A percentile compares a stretch with the other conserved stretches of the same genome.
Conservation (phyloP, 768 basidiomycete genomes). For the Tylopilus intermedius region DNA sequence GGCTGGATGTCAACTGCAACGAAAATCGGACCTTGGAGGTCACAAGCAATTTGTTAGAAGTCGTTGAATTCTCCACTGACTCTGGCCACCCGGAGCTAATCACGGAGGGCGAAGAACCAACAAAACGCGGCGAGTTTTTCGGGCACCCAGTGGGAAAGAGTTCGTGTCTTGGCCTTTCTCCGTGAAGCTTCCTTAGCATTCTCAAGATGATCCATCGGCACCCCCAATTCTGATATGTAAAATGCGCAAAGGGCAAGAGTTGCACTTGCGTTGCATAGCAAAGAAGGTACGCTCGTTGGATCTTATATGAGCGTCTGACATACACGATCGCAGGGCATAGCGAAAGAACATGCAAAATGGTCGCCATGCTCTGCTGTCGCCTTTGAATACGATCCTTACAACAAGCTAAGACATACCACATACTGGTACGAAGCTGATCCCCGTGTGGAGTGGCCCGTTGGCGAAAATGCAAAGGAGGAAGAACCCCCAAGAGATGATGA, state of each 20-base stretch:
- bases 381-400: slow-evolving; percentile 98
- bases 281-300: slow-evolving; percentile 66
- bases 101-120: slow-evolving; percentile 60
- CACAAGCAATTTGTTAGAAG: slow-evolving; percentile 80
- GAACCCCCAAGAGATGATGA: slow-evolving; percentile 75
- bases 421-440: slow-evolving; percentile 89
- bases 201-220: slow-evolving; percentile 52
- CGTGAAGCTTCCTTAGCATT: slow-evolving; percentile 2
- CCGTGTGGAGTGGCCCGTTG: slow-evolving; percentile 85
- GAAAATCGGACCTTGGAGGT: slow-evolving; percentile 75
- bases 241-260: slow-evolving; percentile 89
- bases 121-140: slow-evolving; percentile 69
- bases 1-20: slow-evolving; percentile 70
- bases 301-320: not conserved
- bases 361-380: slow-evolving; percentile 92
- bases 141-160: slow-evolving; percentile 84
- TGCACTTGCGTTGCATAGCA: slow-evolving; percentile 80
- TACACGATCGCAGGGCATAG: slow-evolving; percentile 67
- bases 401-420: slow-evolving; percentile 91
- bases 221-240: slow-evolving; percentile 83
- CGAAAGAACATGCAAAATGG: slow-evolving; percentile 99
- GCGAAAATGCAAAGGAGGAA: slow-evolving; percentile 81
- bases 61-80: slow-evolving; percentile 39
- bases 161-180: slow-evolving; percentile 30
- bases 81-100: slow-evolving; percentile 34